phyloP scores from a whole-genome alignment of 2,329 filamentous ascomycete species.

The Sclerotinia trifoliorum region DNA sequence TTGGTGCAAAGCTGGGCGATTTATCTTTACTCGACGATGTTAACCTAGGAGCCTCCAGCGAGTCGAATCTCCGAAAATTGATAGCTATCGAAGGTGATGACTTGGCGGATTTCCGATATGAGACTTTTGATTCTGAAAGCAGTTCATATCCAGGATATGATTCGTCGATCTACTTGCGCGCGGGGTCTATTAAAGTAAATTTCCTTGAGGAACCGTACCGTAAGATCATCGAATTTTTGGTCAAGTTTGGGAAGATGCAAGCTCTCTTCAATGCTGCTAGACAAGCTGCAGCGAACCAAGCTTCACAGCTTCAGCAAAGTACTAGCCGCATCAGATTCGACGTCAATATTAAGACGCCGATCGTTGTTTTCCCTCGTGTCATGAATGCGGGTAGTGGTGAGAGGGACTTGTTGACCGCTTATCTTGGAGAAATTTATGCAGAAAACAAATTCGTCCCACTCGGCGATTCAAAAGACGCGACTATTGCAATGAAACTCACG shows the following conservation, averaged over 20 bases:
- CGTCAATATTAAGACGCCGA: slow-evolving; percentile 88
- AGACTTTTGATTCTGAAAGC: slow-evolving; percentile 81
- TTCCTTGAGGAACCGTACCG: slow-evolving; percentile 96
- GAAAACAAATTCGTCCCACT: slow-evolving; percentile 88
- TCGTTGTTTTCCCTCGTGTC: slow-evolving; percentile 86
- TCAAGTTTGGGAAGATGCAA: slow-evolving; percentile 99
- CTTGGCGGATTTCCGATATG: slow-evolving; percentile 93
- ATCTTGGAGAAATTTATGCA: slow-evolving; percentile 95
- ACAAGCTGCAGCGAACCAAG: slow-evolving; percentile 90
- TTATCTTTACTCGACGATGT: slow-evolving; percentile 89
- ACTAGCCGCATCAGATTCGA: slow-evolving; percentile 92
- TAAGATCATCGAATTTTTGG: slow-evolving; percentile 95
- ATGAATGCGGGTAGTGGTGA: slow-evolving; percentile 67
- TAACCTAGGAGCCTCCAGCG: slow-evolving; percentile 79
- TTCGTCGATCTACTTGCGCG: slow-evolving; percentile 83
- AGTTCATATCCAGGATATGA: slow-evolving; percentile 87
- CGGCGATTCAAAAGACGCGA: slow-evolving; percentile 70
- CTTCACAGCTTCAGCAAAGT: slow-evolving; percentile 87
- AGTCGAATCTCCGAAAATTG: slow-evolving; percentile 79
- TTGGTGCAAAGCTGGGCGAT: slow-evolving; percentile 83
- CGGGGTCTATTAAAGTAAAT: slow-evolving; percentile 94
- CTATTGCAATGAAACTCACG: slow-evolving; percentile 83
- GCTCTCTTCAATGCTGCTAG: slow-evolving; percentile 96
- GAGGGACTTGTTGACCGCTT: slow-evolving; percentile 84
- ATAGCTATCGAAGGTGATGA: slow-evolving; percentile 95